Base-by-base conservation (phyloP, 2,329 filamentous ascomycete species). In the Orbilia ellipsospora region DNA sequence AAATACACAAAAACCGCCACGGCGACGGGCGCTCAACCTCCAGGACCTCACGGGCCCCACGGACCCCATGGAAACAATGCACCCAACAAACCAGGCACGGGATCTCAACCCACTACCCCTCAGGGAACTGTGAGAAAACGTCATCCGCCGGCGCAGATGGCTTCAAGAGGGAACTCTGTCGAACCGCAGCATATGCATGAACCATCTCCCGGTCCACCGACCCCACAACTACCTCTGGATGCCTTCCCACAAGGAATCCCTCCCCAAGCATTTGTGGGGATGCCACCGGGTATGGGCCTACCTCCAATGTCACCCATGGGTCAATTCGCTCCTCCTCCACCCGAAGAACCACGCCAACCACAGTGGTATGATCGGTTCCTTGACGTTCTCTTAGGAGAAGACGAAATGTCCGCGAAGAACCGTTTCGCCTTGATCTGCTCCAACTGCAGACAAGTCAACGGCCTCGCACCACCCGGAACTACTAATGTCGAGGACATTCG, bases 291-390 rank as follows among this genome's bases (percentile, higher is more conserved):
- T 16, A 64, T 70, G 60, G 42, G 40, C 4, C 59, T 75, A 73
- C 78, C 59, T 36, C 77, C 45, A 73, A 78, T 65, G 60, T 77
- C 59, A 26, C 77, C 45, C 76, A 78, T 65, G 60, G 56, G 57
- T 60, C 77, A 67, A 26, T 77, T 79, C 3, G 64, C 76, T 59
- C 77, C 78, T 48, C 80, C 79, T 42, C 78, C 81, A 1, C 80
- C 80, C n/a, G 73, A 77, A 67, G 78, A 79, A 50, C 73, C 81
- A 0, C 80, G n/a, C 79, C 82, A 78, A 7, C 84, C 89, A 15
- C 90, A 91, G 80, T 99, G 95, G 95, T 99, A 98, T 83, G 95
- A 99, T 81, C 89, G 94, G 67, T 89, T 99, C 63, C 85, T 99
- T 69, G 95, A 99, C 80, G 88, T 96, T 0, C 88, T 99, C 26